A percentile compares a stretch with the other conserved stretches of the same genome.
Conservation (phyloP, 192 early-diverging fungal genomes). For the Podila verticillata region DNA sequence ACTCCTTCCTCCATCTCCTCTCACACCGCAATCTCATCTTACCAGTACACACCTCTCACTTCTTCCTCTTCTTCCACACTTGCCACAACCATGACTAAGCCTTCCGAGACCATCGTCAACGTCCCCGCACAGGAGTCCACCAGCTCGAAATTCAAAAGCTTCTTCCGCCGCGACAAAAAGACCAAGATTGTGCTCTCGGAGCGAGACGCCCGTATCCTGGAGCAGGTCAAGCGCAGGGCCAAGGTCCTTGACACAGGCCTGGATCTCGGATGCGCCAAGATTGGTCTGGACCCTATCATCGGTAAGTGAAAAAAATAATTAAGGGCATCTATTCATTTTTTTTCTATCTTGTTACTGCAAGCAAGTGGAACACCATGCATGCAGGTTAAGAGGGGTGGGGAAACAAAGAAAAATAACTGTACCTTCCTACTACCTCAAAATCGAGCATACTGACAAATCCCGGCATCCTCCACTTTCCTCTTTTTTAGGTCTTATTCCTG, state of each 20-base stretch:
- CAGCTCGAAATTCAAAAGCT: conserved; percentile 18
- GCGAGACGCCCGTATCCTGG: conserved; percentile 32
- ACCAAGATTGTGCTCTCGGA: conserved; percentile 16
- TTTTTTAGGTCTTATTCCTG: conserved; percentile 58
- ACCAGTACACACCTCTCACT: background rate
- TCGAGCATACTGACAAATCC: background rate
- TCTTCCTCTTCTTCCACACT: background rate
- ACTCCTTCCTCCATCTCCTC: conserved; percentile 1
- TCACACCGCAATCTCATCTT: background rate
- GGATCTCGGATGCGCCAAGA: conserved; percentile 46
- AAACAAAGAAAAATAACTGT: background rate
- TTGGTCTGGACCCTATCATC: conserved; percentile 60
- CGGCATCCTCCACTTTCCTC: background rate
- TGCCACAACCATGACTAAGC: background rate
- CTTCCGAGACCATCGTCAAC: background rate
- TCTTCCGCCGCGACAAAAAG: conserved; percentile 32
- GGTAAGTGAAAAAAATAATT: conserved; percentile 35
- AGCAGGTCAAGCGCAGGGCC: conserved; percentile 56
- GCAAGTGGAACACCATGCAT: background rate
- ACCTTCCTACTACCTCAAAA: background rate
- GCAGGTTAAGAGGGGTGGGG: too few relatives aligned
- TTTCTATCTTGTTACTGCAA: conserved; percentile 13
- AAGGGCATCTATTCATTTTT: background rate
- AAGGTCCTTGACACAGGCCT: conserved; percentile 57
- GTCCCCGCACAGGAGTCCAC: background rate